A percentile compares a stretch with the other conserved stretches of the same genome.
These are phyloP conservation scores for Nematocida sp. DNA, from an alignment of 371 early-diverging fungal genomes.

Conservation along the genomic window DNA sequence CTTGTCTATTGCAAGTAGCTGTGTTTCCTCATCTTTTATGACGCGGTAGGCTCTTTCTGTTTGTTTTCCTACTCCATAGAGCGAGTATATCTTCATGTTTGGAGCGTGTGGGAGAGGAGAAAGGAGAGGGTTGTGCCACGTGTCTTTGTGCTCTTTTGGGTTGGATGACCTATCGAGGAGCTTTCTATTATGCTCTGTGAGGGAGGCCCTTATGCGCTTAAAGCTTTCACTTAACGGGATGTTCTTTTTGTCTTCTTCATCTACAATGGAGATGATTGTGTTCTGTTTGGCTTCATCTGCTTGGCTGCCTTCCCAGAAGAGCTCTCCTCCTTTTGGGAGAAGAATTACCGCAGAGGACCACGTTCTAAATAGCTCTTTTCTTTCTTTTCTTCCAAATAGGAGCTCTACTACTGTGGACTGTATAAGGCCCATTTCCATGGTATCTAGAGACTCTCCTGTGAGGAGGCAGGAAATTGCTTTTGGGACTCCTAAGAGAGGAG, in stretches of 20 bases:
- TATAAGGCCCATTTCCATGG: slow-evolving; percentile 74
- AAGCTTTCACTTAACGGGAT: neutral
- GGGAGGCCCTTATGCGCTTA: neutral
- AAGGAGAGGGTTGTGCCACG: slow-evolving; percentile 80
- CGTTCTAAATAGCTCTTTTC: slow-evolving; percentile 73
- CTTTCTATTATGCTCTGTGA: slow-evolving; percentile 15
- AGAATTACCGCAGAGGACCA: slow-evolving; percentile 75
- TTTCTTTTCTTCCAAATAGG: slow-evolving; percentile 74
- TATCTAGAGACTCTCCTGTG: slow-evolving; percentile 78
- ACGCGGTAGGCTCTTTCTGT: slow-evolving; percentile 78
- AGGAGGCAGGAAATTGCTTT: slow-evolving; percentile 72
- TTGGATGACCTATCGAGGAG: slow-evolving; percentile 6
- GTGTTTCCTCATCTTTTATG: slow-evolving; percentile 6
- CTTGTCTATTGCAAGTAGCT: slow-evolving; percentile 10
- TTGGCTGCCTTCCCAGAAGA: slow-evolving; percentile 71
- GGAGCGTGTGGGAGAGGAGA: slow-evolving; percentile 74
- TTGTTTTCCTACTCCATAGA: slow-evolving; percentile 74
- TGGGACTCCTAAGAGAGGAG: slow-evolving; percentile 78
- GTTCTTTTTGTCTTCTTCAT: neutral
- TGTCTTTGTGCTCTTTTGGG: slow-evolving; percentile 46
- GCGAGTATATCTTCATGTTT: slow-evolving; percentile 73
- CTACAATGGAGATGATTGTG: neutral
- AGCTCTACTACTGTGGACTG: slow-evolving; percentile 75
- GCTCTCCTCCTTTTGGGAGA: slow-evolving; percentile 78
- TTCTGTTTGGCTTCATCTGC: neutral